Base-by-base conservation (phyloP, 352 stramenopile genomes). In the Stephanocyclus meneghinianus region DNA sequence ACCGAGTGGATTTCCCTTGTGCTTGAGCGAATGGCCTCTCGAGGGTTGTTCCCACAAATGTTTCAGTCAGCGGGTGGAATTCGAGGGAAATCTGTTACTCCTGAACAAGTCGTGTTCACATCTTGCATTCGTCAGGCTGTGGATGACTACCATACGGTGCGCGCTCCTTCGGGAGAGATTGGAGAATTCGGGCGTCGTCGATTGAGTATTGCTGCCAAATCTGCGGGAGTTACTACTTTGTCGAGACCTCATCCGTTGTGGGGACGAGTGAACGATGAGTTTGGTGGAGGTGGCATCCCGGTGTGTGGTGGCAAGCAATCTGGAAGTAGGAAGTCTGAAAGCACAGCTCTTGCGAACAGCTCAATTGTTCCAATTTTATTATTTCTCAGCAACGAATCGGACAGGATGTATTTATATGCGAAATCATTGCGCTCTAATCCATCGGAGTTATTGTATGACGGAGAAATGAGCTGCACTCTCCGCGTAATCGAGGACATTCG, bases 101-200 rank as follows among this genome's bases (percentile, higher is more conserved):
- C 87, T 13, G 89, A 92, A 80, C 84, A 93, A 51, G 78, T 89
- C 42, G 81, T 91, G 48, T 61, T 92, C 15, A 71, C 90, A 6
- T 83, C 90, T 45, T 91, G 84, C 47, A 84, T 89, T 47, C 55
- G 74, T 10, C 80, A 81, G 67, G 64, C 65, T 44, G 55, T 88
- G 16, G 78, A 88, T 57, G 81, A 76, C 42, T 86, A 81, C 68
- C 53, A 82, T 7, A 68, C 55, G 32, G 48, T 50, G 15, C 60
- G 57, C 13, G 47, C 51, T 56, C 10, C 32, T n/a, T 37, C 68
- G 30, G 63, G 61, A 71, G 71, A 80, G 29, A 63, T n/a, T 50
- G 64, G 70, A 8, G 61, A 59, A 62, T 79, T 80, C 69, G 70
- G 50, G 11, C 56, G 59, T 4, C 67, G 75, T 44, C 48, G 68